Conservation (phyloP, 1,139 yeast species). For the Debaryomyces coudertii region DNA sequence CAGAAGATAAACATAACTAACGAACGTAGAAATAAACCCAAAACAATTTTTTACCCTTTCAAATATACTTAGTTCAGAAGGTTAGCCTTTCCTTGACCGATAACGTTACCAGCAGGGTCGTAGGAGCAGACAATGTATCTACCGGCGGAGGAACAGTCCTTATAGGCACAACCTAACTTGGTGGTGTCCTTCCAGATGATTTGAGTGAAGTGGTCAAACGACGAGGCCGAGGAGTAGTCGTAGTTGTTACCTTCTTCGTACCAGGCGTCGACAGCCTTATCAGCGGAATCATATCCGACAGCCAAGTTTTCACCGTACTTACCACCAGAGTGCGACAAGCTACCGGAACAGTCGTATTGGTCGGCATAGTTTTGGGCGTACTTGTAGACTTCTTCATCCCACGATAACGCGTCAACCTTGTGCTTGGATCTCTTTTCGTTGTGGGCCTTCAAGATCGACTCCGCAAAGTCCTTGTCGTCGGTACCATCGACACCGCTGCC, state of each 20-base stretch:
- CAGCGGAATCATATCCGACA: conserved; percentile 61
- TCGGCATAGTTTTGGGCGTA: conserved; percentile 67
- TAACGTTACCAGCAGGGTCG: conserved; percentile 53
- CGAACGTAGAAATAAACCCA: conserved; percentile 10
- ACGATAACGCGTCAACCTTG: conserved; percentile 58
- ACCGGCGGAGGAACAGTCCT: conserved; percentile 51
- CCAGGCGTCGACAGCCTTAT: conserved; percentile 77
- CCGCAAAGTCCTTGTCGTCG: conserved; percentile 33
- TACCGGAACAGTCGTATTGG: conserved; percentile 68
- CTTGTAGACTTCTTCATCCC: conserved; percentile 48
- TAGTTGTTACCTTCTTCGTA: conserved; percentile 68
- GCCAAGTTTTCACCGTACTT: conserved; percentile 88
- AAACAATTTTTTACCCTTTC: conserved; percentile 3
- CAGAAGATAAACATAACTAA: conserved; percentile 2
- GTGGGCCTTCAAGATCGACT: conserved; percentile 57
- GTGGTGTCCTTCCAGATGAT: conserved; percentile 77
- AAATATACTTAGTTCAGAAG: conserved; percentile 17
- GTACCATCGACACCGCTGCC: conserved; percentile 20
- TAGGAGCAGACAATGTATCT: conserved; percentile 57
- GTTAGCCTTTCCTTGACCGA: conserved; percentile 52
- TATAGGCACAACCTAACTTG: conserved; percentile 74
- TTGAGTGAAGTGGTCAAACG: conserved; percentile 80
- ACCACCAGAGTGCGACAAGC: conserved; percentile 76
- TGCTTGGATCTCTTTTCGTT: conserved; percentile 71
- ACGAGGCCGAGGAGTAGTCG: conserved; percentile 45